Evolutionary conservation across 371 early-diverging fungal species (phyloP), one percentile per base, ranked within the genome.

Genomic region (Lichtheimia hyalospora): DNA sequence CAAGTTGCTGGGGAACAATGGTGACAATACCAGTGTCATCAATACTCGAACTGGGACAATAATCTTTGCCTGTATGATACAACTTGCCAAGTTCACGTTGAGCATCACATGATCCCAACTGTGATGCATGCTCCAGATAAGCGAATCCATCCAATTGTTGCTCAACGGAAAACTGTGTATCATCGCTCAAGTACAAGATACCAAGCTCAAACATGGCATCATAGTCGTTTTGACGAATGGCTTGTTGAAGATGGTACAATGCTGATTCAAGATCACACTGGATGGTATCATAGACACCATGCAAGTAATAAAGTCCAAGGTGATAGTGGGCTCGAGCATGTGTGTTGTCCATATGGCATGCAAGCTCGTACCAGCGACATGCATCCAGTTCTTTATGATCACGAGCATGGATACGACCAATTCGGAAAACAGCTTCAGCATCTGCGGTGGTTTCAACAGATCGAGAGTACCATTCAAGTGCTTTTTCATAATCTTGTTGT

Each of bases 401-500:
- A 41, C 52, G 40, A 20, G 54, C 41, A 0, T 49, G 40, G 63
- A 79, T 69, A 1, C 48, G 64, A 7, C 68, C 79, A 25, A 79
- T 72, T 12, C 73, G 72, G 39, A 72, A 76, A 58, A 70, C 71
- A 5, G 79, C 76, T 57, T 79, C 79, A 14, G 73, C 59, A 43
- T 79, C 79, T 48, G 57, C 57, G 3, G 74, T 74, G 0, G 52
- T 40, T 53, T 73, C 59, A 0, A 72, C 75, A 12, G 81, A 73
- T 39, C 63, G 66, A 16, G 58, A 41, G 42, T 77, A 80, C 75
- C 75, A 77, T 54, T 66, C 63, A 21, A 70, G 54, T 5, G 81
- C 81, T 48, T 64, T 68, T n/a, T 64, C 66, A 39, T 87, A 74
- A 56, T 87, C 63, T 61, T 81, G 74, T 7, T 59, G 18, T 4